Evolutionary conservation across 2,329 filamentous ascomycete species (phyloP).

Genomic region (Paracoccidioides brasiliensis): DNA sequence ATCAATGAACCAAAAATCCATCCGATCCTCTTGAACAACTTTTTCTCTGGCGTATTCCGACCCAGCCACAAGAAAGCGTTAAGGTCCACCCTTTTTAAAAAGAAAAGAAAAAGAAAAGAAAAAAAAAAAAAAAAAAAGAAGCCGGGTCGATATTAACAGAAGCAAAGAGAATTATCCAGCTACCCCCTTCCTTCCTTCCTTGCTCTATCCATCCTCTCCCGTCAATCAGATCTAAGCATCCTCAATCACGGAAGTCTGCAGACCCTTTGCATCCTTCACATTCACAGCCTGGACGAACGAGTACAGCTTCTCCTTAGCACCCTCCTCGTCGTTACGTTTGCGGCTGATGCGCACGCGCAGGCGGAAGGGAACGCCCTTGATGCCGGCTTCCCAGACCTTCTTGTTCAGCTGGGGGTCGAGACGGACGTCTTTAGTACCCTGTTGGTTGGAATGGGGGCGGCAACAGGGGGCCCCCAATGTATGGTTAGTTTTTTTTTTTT

Average conservation of each 20-base stretch:
- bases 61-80: too few relatives aligned
- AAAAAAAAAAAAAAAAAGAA: not conserved
- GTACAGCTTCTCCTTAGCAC: conserved; percentile 99
- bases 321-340: conserved; percentile 99
- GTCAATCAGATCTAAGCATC: conserved; percentile 37
- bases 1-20: not conserved
- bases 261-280: conserved; percentile 98
- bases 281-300: conserved; percentile 99
- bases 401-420: conserved; percentile 99
- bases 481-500: not conserved
- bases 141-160: not conserved
- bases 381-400: conserved; percentile 99
- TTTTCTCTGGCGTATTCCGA: too few relatives aligned
- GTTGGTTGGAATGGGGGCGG: conserved; percentile 5
- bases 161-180: too few relatives aligned
- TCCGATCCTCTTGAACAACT: too few relatives aligned
- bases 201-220: not conserved
- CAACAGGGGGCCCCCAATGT: not conserved
- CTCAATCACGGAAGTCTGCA: conserved; percentile 79
- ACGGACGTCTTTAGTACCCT: conserved; percentile 96
- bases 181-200: not conserved
- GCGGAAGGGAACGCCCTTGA: conserved; percentile 98
- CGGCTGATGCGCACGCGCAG: conserved; percentile 96
- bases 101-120: not conserved
- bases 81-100: not conserved